phyloP scores from a whole-genome alignment of 164 flowering plant species.

The Aristolochia californica region DNA sequence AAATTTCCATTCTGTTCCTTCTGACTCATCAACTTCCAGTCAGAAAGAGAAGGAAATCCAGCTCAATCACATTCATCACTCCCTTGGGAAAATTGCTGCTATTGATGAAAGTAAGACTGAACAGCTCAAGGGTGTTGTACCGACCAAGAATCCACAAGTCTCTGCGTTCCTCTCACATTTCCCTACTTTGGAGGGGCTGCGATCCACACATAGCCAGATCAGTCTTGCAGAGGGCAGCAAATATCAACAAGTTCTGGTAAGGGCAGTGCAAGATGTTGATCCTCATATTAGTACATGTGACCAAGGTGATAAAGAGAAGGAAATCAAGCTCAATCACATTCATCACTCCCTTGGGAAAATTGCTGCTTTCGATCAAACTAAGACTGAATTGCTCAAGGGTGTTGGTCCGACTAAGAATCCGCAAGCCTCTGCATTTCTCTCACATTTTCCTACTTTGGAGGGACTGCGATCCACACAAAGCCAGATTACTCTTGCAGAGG shows the following conservation, averaged over 20 bases:
- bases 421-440: constrained; percentile 14
- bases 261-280: constrained; percentile 10
- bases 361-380: constrained; percentile 10
- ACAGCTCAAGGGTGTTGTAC: constrained; percentile 11
- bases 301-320: constrained; percentile 12
- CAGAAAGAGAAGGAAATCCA: constrained; percentile 14
- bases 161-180: constrained; percentile 16
- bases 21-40: constrained; percentile 9
- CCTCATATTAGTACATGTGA: constrained; percentile 14
- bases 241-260: constrained; percentile 13
- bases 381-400: constrained; percentile 11
- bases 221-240: constrained; percentile 4
- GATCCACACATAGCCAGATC: no score
- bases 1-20: constrained; percentile 11
- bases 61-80: constrained; percentile 8
- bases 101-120: constrained; percentile 11
- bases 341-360: constrained; percentile 10
- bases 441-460: constrained; percentile 13
- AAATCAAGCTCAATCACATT: constrained; percentile 11
- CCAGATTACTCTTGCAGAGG: constrained; percentile 5
- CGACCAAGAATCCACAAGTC: constrained; percentile 17
- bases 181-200: constrained; percentile 9
- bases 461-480: constrained; percentile 3
- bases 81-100: constrained; percentile 9
- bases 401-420: constrained; percentile 17